phyloP scores from a whole-genome alignment of 768 basidiomycete genomes.

The Tylopilus plumbeoviolaceoides region DNA sequence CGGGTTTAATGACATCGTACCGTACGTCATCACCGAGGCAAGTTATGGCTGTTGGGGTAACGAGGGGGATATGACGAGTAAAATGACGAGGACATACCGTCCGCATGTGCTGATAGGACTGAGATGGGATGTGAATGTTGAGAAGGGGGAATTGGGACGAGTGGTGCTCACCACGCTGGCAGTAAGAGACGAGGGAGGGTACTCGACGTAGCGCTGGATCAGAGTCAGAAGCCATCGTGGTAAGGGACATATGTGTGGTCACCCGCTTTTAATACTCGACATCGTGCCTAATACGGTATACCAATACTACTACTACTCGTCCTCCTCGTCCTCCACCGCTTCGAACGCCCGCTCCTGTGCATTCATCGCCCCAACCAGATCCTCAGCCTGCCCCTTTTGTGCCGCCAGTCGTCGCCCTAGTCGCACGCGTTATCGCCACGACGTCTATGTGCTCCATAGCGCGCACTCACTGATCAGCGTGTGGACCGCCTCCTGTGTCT shows the following conservation, averaged over 20 bases:
- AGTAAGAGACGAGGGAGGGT: constrained; percentile 62
- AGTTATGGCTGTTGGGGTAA: constrained; percentile 46
- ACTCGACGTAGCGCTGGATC: constrained; percentile 40
- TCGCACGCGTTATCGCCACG: constrained; percentile 4
- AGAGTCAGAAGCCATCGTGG: constrained; percentile 29
- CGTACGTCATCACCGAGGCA: constrained; percentile 59
- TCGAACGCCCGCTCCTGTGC: constrained; percentile 62
- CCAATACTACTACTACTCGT: constrained; percentile 4
- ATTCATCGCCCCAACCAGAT: constrained; percentile 79
- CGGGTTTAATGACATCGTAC: constrained; percentile 64
- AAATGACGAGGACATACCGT: constrained; percentile 42
- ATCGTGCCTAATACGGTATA: constrained; percentile 16
- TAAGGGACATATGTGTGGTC: background rate
- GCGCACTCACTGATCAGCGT: constrained; percentile 78
- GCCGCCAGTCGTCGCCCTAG: constrained; percentile 75
- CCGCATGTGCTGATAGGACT: constrained; percentile 61
- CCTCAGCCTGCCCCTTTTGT: constrained; percentile 76
- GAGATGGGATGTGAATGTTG: constrained; percentile 8
- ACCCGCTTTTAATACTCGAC: constrained; percentile 13
- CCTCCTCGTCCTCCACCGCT: constrained; percentile 36
- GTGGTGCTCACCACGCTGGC: constrained; percentile 61
- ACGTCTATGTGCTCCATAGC: background rate
- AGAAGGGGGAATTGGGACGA: background rate
- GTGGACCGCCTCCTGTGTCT: constrained; percentile 90
- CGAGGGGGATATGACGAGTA: background rate